Base-by-base conservation (phyloP, 202 grass and related monocot genomes). In the Miscanthus sacchariflorus region DNA sequence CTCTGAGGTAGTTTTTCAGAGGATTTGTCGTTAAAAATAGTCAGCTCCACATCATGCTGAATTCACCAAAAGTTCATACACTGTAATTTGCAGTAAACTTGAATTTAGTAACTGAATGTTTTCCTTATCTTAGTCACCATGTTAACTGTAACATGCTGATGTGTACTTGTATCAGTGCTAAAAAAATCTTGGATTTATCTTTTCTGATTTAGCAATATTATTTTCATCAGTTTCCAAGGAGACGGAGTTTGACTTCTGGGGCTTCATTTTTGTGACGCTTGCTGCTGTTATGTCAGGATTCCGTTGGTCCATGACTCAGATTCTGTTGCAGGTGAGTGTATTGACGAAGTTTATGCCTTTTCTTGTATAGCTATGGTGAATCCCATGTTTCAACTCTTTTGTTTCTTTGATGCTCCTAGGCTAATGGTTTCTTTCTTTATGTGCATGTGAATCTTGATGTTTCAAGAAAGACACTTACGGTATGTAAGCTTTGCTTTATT, bases 281-380 rank as follows among this genome's bases (percentile, higher is more conserved):
- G 97, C 97, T 91, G 94, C 97, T 88, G 97, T 99, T 89, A 99
- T 99, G 97, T 97, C 94, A 27, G 97, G 97, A 77, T 99, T 97
- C 71, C 93, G 97, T 68, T 99, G 97, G 97, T 99, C 93, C 70
- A 99, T 99, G 97, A 99, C 97, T 84, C 97, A 99, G 59, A 96
- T 99, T 87, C 88, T 99, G 39, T 91, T 99, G 88, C 97, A 99
- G 85, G 97, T 99, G 77, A 78, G 89, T 75, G 7, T 85, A 42
- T 36, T 65, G 68, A 68, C 39, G 68, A 86, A 67, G 58, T 24
- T 15, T 73, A 76, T 87, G 3, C 21, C 64, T 19, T 84, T 7
- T 33, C 84, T 83, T 65, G 49, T 59, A 40, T 72, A 90, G 14
- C 42, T 76, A 76, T 81, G 12, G 35, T 64, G 30, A 87, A 76